A percentile compares a stretch with the other conserved stretches of the same genome.
Evolutionary conservation across 208 protist genomes (phyloP).

Genomic region (Ichthyophonus hoferi): DNA sequence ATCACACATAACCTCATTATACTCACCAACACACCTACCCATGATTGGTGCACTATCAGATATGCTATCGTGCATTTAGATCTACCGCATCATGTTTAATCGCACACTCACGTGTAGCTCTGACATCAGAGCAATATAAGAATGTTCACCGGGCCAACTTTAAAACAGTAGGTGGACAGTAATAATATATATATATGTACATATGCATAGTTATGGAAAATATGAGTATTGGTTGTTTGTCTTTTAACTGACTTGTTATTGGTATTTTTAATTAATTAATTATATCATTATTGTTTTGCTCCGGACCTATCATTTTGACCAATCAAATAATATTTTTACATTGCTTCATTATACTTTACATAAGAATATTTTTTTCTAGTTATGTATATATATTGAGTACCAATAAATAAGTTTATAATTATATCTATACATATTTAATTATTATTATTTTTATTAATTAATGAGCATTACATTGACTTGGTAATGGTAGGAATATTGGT

Average conservation of each 20-base stretch:
- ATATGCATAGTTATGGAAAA: background rate
- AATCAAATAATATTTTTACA: background rate
- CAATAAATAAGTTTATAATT: background rate
- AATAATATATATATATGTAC: constrained; percentile 20
- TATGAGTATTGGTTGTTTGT: background rate
- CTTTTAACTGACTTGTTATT: background rate
- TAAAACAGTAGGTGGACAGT: background rate
- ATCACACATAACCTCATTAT: too few species aligned
- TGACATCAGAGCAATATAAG: too few species aligned
- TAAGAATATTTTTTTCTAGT: background rate
- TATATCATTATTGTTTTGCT: background rate
- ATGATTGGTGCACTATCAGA: too few species aligned
- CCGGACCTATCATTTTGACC: background rate
- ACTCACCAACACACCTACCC: too few species aligned
- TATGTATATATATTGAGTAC: background rate
- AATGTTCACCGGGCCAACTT: too few species aligned
- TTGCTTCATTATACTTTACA: background rate
- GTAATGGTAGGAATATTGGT: too few species aligned
- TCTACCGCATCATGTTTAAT: too few species aligned
- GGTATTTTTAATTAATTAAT: background rate
- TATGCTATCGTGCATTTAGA: too few species aligned
- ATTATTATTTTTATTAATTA: background rate
- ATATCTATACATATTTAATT: background rate
- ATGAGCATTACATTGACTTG: too few species aligned
- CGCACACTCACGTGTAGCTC: too few species aligned